Evolutionary conservation across 352 stramenopile genomes (phyloP).

Genomic region (Phytophthora rubi): DNA sequence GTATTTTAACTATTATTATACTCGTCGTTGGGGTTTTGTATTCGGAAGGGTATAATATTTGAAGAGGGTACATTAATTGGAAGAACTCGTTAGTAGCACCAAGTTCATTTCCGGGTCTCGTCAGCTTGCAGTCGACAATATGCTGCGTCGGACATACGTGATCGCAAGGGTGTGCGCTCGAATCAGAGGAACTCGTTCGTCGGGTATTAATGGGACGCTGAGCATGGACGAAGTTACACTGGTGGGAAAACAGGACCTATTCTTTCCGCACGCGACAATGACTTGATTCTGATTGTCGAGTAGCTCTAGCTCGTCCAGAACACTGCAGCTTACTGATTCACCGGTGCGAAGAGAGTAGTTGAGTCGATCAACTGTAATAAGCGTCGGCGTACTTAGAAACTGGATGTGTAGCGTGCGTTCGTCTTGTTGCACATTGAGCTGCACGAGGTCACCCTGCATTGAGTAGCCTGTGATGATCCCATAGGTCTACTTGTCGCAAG

Average conservation of each 20-base stretch:
- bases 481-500: slow-evolving; percentile 11
- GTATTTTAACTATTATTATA: too few species aligned
- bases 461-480: slow-evolving; percentile 4
- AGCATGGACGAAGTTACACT: slow-evolving; percentile 3
- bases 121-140: slow-evolving; percentile 12
- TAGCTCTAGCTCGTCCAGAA: slow-evolving; percentile 3
- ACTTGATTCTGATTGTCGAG: slow-evolving; percentile 10
- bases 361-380: slow-evolving; percentile 10
- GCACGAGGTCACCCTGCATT: background rate
- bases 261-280: slow-evolving; percentile 5
- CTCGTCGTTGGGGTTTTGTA: too few species aligned
- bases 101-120: background rate
- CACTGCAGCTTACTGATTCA: background rate
- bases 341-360: slow-evolving; percentile 3
- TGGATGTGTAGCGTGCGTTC: background rate
- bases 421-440: too few species aligned
- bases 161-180: slow-evolving; percentile 6
- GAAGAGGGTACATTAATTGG: too few species aligned
- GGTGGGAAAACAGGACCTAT: slow-evolving; percentile 2
- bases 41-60: too few species aligned
- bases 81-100: background rate
- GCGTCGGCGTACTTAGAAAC: background rate
- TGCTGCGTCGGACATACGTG: background rate
- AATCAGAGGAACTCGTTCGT: slow-evolving; percentile 1
- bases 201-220: background rate